Evolutionary conservation across 768 basidiomycete genomes (phyloP), one percentile per base, ranked within the genome.

Genomic region (Saitozyma sp.): DNA sequence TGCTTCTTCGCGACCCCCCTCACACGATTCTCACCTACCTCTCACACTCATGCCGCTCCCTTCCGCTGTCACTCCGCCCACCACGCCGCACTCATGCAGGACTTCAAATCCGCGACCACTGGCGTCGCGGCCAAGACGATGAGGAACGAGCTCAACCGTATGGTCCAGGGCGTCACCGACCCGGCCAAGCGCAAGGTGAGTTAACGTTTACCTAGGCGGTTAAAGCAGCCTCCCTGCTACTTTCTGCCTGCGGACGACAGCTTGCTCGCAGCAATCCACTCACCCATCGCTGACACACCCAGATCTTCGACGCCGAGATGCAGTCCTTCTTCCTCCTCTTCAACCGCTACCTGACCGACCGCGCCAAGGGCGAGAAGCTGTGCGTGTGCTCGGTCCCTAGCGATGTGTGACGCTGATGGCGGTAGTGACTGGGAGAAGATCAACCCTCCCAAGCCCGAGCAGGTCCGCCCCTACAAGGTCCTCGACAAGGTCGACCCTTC

Each of bases 61-160:
- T 29, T 29, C 29, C 29, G 29, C 29, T 29, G 29, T 29, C 29
- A 5, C 29, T 29, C 2, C 29, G 29, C 29, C 29, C 29, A 29
- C 29, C 2, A 29, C 29, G 29, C 29, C 29, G 29, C 29, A 29
- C 29, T 50, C 45, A 46, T 46, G 45, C 64, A 75, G 74, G 74
- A 97, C 82, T 95, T 95, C 87, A 93, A 94, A 84, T 94, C 92
- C n/a, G 95, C 95, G 67, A 94, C 87, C 42, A 93, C 92, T 58
- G 92, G 91, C 68, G 88, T 93, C 68, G 89, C 91, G 37, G 89
- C 91, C 69, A 97, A 96, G 83, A 84, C 92, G 59, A 97, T 97
- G 95, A 88, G 92, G 58, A 96, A 97, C 79, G 96, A 98, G 83
- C 89, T 99, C 82, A 89, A 89, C 80, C 86, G 86, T 76, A 90